Percentiles rank a stretch among this genome's conserved stretches.
These are phyloP conservation scores for Diaporthe sp. DNA, from an alignment of 2,329 filamentous ascomycete species.

Conservation along the genomic window DNA sequence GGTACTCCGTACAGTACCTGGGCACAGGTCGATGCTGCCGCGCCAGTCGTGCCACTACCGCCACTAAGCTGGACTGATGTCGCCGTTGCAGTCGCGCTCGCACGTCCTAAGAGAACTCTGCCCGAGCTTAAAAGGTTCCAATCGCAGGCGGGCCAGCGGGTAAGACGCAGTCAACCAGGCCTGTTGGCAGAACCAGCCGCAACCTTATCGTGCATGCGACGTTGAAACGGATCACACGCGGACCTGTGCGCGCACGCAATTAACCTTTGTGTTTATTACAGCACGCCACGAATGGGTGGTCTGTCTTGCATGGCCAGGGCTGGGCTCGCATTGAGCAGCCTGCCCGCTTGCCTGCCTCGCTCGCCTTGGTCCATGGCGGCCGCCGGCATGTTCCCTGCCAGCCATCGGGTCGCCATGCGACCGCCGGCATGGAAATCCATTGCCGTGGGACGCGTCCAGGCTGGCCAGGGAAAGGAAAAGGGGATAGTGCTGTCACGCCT, in stretches of 20 bases:
- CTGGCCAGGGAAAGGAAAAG: not conserved
- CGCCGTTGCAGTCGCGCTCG: slow-evolving; percentile 30
- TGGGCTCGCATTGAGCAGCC: slow-evolving; percentile 30
- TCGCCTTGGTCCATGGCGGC: not conserved
- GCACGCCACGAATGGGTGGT: slow-evolving; percentile 16
- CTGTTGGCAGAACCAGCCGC: slow-evolving; percentile 11
- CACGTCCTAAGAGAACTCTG: slow-evolving; percentile 27
- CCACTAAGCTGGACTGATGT: slow-evolving; percentile 21
- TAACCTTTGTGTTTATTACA: slow-evolving; percentile 30
- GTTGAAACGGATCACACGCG: slow-evolving; percentile 12
- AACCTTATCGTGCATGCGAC: slow-evolving; percentile 29
- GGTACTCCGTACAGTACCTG: slow-evolving; percentile 14
- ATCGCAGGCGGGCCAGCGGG: slow-evolving; percentile 9
- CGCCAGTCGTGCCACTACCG: not conserved
- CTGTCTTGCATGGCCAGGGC: slow-evolving; percentile 20
- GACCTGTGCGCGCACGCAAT: slow-evolving; percentile 15
- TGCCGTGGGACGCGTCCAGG: slow-evolving; percentile 28
- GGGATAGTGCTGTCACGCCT: slow-evolving; percentile 17
- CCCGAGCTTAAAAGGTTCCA: slow-evolving; percentile 25
- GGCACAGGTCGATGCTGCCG: slow-evolving; percentile 17
- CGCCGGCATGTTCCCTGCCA: slow-evolving; percentile 19
- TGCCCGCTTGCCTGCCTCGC: slow-evolving; percentile 14
- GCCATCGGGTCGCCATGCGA: slow-evolving; percentile 5
- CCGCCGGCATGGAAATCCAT: slow-evolving; percentile 17
- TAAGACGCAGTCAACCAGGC: not conserved